phyloP scores from a whole-genome alignment of 768 basidiomycete species.

The Candolleomyces efflorescens region DNA sequence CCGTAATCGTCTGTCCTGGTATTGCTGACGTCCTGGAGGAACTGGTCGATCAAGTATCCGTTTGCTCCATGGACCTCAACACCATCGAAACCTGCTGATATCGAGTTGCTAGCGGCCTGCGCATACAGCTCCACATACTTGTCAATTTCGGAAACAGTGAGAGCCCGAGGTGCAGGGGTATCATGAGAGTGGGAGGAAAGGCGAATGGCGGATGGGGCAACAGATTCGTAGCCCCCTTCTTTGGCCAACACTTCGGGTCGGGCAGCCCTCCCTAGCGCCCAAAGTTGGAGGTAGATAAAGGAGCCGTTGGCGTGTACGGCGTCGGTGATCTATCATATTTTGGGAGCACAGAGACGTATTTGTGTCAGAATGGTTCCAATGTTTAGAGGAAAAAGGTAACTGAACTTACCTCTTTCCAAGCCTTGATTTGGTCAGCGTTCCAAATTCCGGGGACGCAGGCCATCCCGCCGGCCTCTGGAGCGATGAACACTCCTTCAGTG shows the following conservation, averaged over 20 bases:
- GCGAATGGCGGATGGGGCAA: slow-evolving; percentile 28
- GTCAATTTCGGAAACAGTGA: slow-evolving; percentile 44
- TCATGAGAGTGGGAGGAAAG: slow-evolving; percentile 10
- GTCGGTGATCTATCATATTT: slow-evolving; percentile 44
- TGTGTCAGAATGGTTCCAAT: not conserved
- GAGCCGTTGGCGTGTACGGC: slow-evolving; percentile 32
- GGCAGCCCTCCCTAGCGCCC: slow-evolving; percentile 49
- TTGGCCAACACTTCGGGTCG: slow-evolving; percentile 27
- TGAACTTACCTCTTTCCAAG: slow-evolving; percentile 48
- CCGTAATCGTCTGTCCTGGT: slow-evolving; percentile 63
- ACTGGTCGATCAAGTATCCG: slow-evolving; percentile 55
- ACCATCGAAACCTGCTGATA: slow-evolving; percentile 65
- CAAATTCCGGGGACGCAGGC: slow-evolving; percentile 59
- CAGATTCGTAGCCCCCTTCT: slow-evolving; percentile 27
- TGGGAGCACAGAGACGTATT: not conserved
- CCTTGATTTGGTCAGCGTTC: slow-evolving; percentile 52
- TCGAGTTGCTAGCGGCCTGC: slow-evolving; percentile 51
- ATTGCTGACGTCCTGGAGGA: slow-evolving; percentile 55
- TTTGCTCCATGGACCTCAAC: slow-evolving; percentile 41
- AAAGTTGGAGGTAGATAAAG: slow-evolving; percentile 49
- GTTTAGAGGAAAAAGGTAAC: not conserved
- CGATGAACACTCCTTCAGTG: slow-evolving; percentile 53
- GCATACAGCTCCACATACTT: slow-evolving; percentile 49
- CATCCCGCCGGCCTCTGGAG: slow-evolving; percentile 44
- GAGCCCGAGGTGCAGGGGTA: slow-evolving; percentile 29